These are phyloP conservation scores for Pyricularia sp. DNA, from an alignment of 2,329 filamentous ascomycete species.

Conservation along the genomic window DNA sequence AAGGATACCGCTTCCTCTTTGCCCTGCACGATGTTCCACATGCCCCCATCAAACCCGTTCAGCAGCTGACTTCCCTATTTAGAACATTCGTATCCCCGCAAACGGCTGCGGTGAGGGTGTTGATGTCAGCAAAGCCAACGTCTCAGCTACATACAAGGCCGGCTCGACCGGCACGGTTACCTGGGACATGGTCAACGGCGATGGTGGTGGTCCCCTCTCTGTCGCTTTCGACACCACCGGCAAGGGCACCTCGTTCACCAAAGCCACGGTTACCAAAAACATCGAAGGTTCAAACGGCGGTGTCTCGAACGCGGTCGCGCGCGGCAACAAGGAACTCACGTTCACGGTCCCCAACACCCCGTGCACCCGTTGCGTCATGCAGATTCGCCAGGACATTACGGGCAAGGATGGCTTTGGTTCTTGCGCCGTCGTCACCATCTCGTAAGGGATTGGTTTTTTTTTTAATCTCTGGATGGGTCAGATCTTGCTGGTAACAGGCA, in stretches of 20 bases:
- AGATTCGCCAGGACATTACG: background rate
- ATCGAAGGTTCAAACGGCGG: background rate
- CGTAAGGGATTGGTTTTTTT: background rate
- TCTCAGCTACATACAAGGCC: background rate
- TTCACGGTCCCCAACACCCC: background rate
- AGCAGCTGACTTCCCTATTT: background rate
- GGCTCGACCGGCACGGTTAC: background rate
- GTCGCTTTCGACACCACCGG: background rate
- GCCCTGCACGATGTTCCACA: background rate
- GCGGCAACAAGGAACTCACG: background rate
- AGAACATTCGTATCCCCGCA: slow-evolving; percentile 1
- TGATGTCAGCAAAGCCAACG: background rate
- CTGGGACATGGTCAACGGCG: slow-evolving; percentile 1
- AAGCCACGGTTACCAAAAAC: background rate
- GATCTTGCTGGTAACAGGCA: background rate
- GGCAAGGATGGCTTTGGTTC: slow-evolving; percentile 1
- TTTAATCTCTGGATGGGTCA: background rate
- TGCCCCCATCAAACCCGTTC: background rate
- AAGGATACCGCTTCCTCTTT: background rate
- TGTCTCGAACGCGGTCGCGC: background rate
- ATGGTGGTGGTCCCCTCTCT: background rate
- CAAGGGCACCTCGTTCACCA: too few species aligned
- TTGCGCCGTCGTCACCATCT: background rate
- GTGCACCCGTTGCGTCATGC: slow-evolving; percentile 1
- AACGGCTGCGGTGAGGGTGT: slow-evolving; percentile 2